Conservation (phyloP, 2,329 filamentous ascomycete genomes). For the Fonsecaea multimorphosa region DNA sequence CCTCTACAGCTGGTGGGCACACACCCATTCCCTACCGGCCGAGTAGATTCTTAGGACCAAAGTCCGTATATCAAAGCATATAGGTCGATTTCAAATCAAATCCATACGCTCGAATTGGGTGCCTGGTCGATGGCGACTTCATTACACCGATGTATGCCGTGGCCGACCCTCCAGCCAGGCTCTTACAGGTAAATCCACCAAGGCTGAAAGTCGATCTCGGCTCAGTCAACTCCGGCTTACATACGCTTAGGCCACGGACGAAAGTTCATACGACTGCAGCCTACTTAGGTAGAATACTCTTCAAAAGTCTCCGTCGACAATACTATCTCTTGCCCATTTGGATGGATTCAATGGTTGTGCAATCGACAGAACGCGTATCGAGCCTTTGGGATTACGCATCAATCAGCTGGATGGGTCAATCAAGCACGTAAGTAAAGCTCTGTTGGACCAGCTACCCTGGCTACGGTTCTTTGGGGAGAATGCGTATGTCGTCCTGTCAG, state of each 20-base stretch:
- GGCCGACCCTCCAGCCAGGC: not conserved
- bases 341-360: not conserved
- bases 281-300: not conserved
- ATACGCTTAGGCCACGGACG: not conserved
- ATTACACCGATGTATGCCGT: conserved; percentile 2
- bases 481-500: not conserved
- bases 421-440: not conserved
- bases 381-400: not conserved
- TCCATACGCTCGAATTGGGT: not conserved
- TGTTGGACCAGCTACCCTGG: not conserved
- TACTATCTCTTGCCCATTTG: not conserved
- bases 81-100: not conserved
- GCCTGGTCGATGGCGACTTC: not conserved
- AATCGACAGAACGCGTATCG: not conserved
- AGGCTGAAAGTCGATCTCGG: not conserved
- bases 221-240: not conserved
- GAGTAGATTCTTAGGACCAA: too few species aligned
- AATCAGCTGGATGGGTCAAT: not conserved
- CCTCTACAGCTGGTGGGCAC: too few species aligned
- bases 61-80: not conserved
- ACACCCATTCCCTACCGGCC: too few species aligned
- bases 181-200: too few species aligned
- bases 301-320: not conserved
- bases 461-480: not conserved
- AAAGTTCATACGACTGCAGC: not conserved